Evolutionary conservation across 1,139 yeast genomes (phyloP).

Genomic region (Fermentozyma sake): DNA sequence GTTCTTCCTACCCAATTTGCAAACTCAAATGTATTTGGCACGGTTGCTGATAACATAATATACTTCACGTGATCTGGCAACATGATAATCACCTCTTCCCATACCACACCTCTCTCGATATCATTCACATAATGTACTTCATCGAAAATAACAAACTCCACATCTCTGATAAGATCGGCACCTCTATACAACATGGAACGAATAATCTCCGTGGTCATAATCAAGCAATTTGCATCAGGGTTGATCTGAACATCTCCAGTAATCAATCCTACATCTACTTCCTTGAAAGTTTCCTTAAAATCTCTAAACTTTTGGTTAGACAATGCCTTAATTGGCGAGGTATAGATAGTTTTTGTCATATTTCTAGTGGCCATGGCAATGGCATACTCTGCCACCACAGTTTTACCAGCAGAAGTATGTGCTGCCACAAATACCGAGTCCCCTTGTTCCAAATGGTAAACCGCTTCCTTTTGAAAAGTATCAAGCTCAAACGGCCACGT

Average conservation of each 20-base stretch:
- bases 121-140: conserved; percentile 98
- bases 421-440: conserved; percentile 99
- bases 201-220: conserved; percentile 96
- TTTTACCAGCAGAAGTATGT: conserved; percentile 92
- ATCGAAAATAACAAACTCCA: conserved; percentile 94
- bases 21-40: conserved; percentile 94
- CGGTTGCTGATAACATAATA: conserved; percentile 88
- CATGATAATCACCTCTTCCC: conserved; percentile 98
- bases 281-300: conserved; percentile 73
- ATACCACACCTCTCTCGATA: conserved; percentile 95
- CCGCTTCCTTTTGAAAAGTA: conserved; percentile 95
- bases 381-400: conserved; percentile 92
- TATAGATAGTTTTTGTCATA: conserved; percentile 88
- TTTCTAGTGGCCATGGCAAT: conserved; percentile 88
- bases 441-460: conserved; percentile 92
- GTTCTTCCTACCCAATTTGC: conserved; percentile 99
- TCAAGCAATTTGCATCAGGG: conserved; percentile 93
- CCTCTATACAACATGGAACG: conserved; percentile 95
- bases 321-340: conserved; percentile 89
- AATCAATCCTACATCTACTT: conserved; percentile 84
- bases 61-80: conserved; percentile 93
- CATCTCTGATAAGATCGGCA: conserved; percentile 93
- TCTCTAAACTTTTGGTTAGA: conserved; percentile 95
- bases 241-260: conserved; percentile 98
- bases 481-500: conserved; percentile 92